Base-by-base conservation (phyloP, 768 basidiomycete species). In the Mycena rosella region DNA sequence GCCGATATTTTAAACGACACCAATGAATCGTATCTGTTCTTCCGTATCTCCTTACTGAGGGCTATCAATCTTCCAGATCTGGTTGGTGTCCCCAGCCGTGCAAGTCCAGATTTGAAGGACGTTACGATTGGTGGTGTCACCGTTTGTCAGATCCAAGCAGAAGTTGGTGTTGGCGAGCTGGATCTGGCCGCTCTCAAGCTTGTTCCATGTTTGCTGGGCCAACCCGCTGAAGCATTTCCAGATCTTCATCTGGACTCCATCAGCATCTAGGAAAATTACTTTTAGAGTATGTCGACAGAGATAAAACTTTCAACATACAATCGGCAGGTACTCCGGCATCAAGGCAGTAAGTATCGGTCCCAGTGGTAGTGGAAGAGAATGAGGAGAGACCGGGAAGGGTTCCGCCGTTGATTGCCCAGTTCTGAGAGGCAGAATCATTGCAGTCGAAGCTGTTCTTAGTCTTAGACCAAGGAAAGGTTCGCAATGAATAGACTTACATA, bases 71-170 rank as follows among this genome's bases (percentile, higher is more conserved):
- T 29, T 52, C 60, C 60, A 62, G 49, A 53, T 44, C 60, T 62
- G 60, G 51, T 62, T 62, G 40, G 49, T 52, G 60, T 62, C 51
- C 49, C 51, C 51, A 32, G 60, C 51, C 40, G 60, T 62, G 49
- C 60, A 62, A 53, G 60, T 62, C 60, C 60, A 62, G 49, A 62
- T 62, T 53, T 62, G 60, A 44, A 62, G 60, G 45, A 59, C 45
- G 57, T 59, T 59, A 59, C 57, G 57, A 48, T 59, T 59, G 57
- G 57, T 59, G 57, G 44, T 59, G 57, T 59, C 57, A 48, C 57
- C 57, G 57, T 59, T 59, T 48, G 57, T 59, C 44, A 59, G 57
- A 48, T 59, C 57, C 57, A 59, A 48, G 57, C 57, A 59, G 57
- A 59, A 59, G 57, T 48, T 59, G 45, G 57, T 59, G 57, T 59